phyloP scores from a whole-genome alignment of 202 grass and related monocot genomes.

The Eragrostis tef region DNA sequence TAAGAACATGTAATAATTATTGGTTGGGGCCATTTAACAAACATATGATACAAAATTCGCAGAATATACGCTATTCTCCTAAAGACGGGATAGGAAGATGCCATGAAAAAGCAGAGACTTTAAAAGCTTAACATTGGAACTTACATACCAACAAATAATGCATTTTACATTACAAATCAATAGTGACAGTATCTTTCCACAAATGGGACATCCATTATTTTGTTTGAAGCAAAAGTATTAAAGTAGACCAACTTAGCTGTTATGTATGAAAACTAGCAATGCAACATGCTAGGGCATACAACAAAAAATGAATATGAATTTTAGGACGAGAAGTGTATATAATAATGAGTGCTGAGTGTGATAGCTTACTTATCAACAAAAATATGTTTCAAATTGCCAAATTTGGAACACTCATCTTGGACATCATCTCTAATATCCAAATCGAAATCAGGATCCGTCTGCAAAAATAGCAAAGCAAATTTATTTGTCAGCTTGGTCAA shows the following conservation, averaged over 20 bases:
- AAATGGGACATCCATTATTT: not conserved
- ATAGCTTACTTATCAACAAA: constrained; percentile 89
- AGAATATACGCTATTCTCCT: not conserved
- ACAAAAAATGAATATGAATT: constrained; percentile 19
- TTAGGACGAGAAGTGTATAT: not conserved
- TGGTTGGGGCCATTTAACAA: not conserved
- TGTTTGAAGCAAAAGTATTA: not conserved
- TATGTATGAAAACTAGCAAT: constrained; percentile 19
- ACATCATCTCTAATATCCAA: constrained; percentile 99
- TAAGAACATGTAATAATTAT: not conserved
- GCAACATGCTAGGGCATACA: not conserved
- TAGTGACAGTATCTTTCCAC: not conserved
- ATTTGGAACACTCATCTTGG: constrained; percentile 91
- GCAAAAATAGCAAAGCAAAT: constrained; percentile 37
- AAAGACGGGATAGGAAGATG: not conserved
- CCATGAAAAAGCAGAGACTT: not conserved
- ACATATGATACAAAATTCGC: not conserved
- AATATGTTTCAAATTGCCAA: constrained; percentile 81
- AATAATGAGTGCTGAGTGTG: constrained; percentile 17
- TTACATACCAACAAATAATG: not conserved
- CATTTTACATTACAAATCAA: not conserved
- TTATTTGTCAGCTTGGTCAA: constrained; percentile 24
- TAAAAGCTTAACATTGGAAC: not conserved
- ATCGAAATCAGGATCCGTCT: constrained; percentile 98
- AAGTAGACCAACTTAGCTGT: not conserved